Evolutionary conservation across 352 stramenopile genomes (phyloP).

Genomic region (Globisporangium paddicum): DNA sequence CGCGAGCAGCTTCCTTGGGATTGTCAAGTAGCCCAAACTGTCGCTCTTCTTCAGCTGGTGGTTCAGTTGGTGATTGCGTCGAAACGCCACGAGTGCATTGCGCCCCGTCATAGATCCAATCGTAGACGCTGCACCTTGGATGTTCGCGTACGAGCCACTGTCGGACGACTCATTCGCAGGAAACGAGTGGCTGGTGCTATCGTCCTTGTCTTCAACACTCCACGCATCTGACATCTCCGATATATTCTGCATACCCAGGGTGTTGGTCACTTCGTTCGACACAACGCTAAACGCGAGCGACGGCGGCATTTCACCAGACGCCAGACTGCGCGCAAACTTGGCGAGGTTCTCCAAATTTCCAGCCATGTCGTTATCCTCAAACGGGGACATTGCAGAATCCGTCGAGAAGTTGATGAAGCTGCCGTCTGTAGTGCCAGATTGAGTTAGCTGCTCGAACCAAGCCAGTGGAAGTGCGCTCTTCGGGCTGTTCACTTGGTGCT

Average conservation of each 20-base stretch:
- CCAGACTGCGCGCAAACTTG: conserved; percentile 60
- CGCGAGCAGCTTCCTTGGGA: conserved; percentile 73
- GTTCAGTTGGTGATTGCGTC: conserved; percentile 56
- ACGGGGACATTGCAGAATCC: conserved; percentile 22
- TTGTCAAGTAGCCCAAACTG: conserved; percentile 60
- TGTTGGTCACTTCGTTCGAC: conserved; percentile 78
- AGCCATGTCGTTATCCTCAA: conserved; percentile 47
- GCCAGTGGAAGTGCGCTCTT: conserved; percentile 67
- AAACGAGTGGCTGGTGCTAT: conserved; percentile 63
- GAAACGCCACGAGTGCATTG: conserved; percentile 62
- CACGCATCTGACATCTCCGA: conserved; percentile 52
- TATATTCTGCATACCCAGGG: conserved; percentile 20
- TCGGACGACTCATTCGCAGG: conserved; percentile 47
- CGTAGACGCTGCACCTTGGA: conserved; percentile 42
- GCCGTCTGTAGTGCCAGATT: conserved; percentile 40
- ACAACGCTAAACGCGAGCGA: conserved; percentile 39
- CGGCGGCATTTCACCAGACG: conserved; percentile 25
- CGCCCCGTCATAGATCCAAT: conserved; percentile 59
- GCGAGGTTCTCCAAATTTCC: conserved; percentile 72
- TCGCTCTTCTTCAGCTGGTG: conserved; percentile 61
- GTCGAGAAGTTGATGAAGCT: conserved; percentile 16
- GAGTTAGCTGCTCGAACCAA: conserved; percentile 75
- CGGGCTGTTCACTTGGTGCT: conserved; percentile 56
- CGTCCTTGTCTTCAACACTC: conserved; percentile 60
- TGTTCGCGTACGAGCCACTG: conserved; percentile 28